Base-by-base conservation (phyloP, 225 moss, liverwort and hornwort genomes). In the Rhytidiadelphus loreus region DNA sequence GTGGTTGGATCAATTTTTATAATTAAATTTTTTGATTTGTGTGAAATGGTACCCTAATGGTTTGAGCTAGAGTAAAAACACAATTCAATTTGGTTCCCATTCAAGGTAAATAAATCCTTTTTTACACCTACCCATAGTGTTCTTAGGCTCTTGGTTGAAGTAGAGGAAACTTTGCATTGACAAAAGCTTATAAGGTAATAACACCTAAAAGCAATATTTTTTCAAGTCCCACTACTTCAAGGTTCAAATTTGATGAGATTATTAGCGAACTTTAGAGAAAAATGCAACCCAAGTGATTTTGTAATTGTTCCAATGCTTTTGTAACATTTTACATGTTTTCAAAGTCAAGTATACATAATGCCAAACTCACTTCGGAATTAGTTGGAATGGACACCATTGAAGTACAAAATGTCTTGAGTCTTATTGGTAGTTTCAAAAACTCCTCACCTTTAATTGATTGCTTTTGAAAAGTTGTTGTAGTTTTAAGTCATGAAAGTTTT, bases 291-390 rank as follows among this genome's bases (percentile, higher is more conserved):
- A 66, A 37, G 12, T 20, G 11, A 21, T 37, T 37, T 65, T 21
- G 11, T 37, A 64, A 20, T 11, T 65, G 37, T 65, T 5, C 1
- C 1, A 19, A 35, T 0, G 2, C 37, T 65, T 20, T 66, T 6
- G 8, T 66, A 66, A 6, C 6, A 12, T 21, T 21, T 11, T 4
- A 6, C 0, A 0, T 1, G 7, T 37, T 37, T 21, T 21, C 2
- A 4, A 66, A 66, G 66, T 66, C 3, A 37, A 50, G 12, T 13
- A 50, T 50, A 50, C 13, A 50, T 50, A 50, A 50, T 50, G 13
- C 50, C 13, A 50, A 13, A 50, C 50, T 48, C 7, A 50, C 3
- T 6, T 12, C 12, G n/a, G n/a, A n/a, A n/a, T n/a, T n/a, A n/a
- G n/a, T n/a, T n/a, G n/a, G 20, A 37, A 37, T 35, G 20, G 37